Evolutionary conservation across 306 rosid species (phyloP), one percentile per base, ranked within the genome.

Genomic region (Adenanthera pavonina): DNA sequence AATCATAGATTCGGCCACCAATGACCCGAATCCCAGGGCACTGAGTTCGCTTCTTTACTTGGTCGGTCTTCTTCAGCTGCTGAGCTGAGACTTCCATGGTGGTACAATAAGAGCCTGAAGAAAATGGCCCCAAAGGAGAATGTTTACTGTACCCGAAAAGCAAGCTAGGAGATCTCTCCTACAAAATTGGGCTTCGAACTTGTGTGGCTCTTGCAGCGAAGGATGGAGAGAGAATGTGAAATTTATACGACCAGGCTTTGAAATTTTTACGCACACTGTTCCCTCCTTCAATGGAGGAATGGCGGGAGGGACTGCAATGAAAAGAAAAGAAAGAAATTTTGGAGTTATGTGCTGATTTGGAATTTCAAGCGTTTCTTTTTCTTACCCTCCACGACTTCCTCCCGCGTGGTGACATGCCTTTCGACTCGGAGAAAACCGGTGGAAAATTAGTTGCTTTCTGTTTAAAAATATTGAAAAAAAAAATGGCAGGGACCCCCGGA

Each of bases 221-320:
- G 41, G 11, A 25, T 19, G 38, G 41, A 41, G 54, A 61, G 15
- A 2, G 52, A 53, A 79, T 11, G 43, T 25, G 30, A 48, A 77
- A 5, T 35, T 62, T 47, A n/a, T 35, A 36, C 36, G 30, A 25
- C 30, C 30, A 3, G 0, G 10, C 0, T 0, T 36, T 30, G 56
- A 71, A 71, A 71, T 25, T 47, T 71, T 15, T 3, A n/a, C 52
- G 17, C 59, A 0, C 49, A 10, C 36, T 7, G 66, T 53, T 78
- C 86, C 86, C 83, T 83, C 83, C 75, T 72, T 56, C 56, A 11
- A 73, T 56, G 72, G n/a, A 14, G 76, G 3, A 20, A 11, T 77
- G 75, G 82, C 86, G 86, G 73, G 73, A 68, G 51, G 49, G 33
- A 68, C 35, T 43, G 73, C n/a, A 68, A 41, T 17, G 73, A 4